Conservation (phyloP, 2,329 filamentous ascomycete species). For the Magnaporthiopsis poae region DNA sequence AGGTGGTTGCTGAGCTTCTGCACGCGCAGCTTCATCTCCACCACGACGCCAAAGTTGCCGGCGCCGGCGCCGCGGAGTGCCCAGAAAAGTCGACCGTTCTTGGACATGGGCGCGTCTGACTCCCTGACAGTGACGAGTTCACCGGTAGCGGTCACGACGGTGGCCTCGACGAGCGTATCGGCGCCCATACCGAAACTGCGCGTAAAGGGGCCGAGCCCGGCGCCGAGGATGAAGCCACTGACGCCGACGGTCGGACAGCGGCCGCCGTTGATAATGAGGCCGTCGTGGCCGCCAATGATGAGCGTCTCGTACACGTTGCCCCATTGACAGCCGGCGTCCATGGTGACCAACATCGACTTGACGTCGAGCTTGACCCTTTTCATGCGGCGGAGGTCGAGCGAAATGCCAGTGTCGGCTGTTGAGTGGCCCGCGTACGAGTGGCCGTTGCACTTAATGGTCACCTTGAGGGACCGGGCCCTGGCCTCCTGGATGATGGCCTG, state of each 20-base stretch:
- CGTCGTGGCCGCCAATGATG: not conserved
- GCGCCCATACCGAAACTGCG: not conserved
- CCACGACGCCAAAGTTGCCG: not conserved
- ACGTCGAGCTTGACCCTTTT: no score
- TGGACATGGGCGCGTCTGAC: not conserved
- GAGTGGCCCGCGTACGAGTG: not conserved
- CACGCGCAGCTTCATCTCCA: not conserved
- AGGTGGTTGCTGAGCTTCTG: not conserved
- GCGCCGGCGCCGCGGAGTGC: not conserved
- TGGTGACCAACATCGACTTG: no score
- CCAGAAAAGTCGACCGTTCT: not conserved
- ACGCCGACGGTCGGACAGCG: not conserved
- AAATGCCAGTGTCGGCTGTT: not conserved
- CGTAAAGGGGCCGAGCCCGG: not conserved
- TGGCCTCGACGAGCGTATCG: not conserved
- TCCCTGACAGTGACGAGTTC: not conserved
- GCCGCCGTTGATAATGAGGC: not conserved
- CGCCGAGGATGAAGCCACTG: not conserved
- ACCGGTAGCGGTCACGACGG: not conserved
- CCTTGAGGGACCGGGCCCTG: no score
- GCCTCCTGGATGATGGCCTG: no score
- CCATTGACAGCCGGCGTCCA: not conserved
- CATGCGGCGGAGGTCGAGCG: not conserved
- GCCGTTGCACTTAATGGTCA: not conserved
- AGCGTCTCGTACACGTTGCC: not conserved